Percentiles rank a stretch among this genome's conserved stretches.
Conservation (phyloP, 345 rosid species). For the Eucalyptus pauciflora region DNA sequence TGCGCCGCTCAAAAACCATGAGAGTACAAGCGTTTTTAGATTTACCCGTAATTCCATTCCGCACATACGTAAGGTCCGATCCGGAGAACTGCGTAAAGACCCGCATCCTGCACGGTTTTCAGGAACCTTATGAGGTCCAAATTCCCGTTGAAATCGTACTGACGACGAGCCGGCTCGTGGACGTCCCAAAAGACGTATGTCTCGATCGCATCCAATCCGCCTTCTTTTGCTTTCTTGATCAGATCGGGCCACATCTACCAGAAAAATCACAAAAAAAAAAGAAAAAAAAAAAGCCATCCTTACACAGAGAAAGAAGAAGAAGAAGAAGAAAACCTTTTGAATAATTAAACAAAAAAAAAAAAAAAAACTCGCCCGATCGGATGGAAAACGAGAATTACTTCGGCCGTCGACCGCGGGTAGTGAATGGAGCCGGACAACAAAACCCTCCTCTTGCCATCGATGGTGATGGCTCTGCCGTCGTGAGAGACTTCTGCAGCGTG, state of each 20-base stretch:
- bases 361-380: background rate
- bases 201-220: constrained; percentile 53
- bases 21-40: background rate
- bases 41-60: constrained; percentile 57
- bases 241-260: constrained; percentile 66
- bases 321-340: background rate
- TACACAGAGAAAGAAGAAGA: background rate
- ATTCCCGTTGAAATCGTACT: constrained; percentile 38
- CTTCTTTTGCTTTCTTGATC: constrained; percentile 47
- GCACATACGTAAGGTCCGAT: constrained; percentile 77
- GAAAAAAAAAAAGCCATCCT: background rate
- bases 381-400: background rate
- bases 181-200: constrained; percentile 62
- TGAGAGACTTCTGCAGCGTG: background rate
- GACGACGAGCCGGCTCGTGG: constrained; percentile 44
- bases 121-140: constrained; percentile 47
- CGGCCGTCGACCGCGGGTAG: constrained; percentile 33
- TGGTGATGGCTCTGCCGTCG: constrained; percentile 11
- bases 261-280: background rate
- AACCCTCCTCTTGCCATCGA: constrained; percentile 21
- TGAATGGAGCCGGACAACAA: constrained; percentile 28
- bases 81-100: constrained; percentile 42
- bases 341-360: fast-evolving
- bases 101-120: constrained; percentile 34
- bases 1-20: background rate